A percentile compares a stretch with the other conserved stretches of the same genome.
Conservation (phyloP, 805 yeast species). For the Cyberlindnera petersonii region DNA sequence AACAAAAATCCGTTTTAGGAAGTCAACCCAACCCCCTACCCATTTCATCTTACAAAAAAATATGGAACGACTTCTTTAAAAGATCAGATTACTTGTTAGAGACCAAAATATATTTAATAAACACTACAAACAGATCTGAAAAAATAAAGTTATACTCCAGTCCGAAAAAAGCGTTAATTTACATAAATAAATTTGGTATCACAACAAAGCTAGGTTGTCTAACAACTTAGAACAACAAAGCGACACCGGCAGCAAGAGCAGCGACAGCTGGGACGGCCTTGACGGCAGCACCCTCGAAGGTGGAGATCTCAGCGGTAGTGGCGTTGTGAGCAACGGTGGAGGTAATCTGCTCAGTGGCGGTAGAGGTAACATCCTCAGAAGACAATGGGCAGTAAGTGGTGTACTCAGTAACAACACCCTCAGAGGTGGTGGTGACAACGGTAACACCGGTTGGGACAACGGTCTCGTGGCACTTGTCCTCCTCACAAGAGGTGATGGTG, state of each 20-base stretch:
- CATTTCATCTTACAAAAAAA: too few species aligned
- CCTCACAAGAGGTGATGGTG: constrained; percentile 31
- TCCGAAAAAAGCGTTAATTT: constrained; percentile 15
- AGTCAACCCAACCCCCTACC: too few species aligned
- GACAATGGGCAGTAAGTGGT: constrained; percentile 26
- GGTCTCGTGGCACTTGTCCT: constrained; percentile 20
- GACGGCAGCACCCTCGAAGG: constrained; percentile 43
- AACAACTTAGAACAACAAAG: constrained; percentile 42
- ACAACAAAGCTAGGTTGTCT: constrained; percentile 7
- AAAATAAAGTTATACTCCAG: constrained; percentile 8
- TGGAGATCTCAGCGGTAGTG: constrained; percentile 25
- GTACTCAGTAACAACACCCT: constrained; percentile 24
- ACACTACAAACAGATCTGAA: too few species aligned
- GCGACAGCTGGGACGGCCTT: constrained; percentile 45
- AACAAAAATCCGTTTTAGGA: too few species aligned
- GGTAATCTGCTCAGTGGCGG: constrained; percentile 6
- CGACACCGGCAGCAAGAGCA: constrained; percentile 48
- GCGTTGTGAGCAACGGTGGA: constrained; percentile 9
- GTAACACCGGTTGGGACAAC: constrained; percentile 29
- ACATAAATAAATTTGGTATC: constrained; percentile 20
- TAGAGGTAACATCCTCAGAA: constrained; percentile 16
- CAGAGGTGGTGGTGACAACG: constrained; percentile 24
- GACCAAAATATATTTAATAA: too few species aligned
- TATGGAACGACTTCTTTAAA: too few species aligned
- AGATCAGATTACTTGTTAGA: too few species aligned